Evolutionary conservation across 2,329 filamentous ascomycete genomes (phyloP), one percentile per base, ranked within the genome.

Genomic region (Hypoxylon sp.): DNA sequence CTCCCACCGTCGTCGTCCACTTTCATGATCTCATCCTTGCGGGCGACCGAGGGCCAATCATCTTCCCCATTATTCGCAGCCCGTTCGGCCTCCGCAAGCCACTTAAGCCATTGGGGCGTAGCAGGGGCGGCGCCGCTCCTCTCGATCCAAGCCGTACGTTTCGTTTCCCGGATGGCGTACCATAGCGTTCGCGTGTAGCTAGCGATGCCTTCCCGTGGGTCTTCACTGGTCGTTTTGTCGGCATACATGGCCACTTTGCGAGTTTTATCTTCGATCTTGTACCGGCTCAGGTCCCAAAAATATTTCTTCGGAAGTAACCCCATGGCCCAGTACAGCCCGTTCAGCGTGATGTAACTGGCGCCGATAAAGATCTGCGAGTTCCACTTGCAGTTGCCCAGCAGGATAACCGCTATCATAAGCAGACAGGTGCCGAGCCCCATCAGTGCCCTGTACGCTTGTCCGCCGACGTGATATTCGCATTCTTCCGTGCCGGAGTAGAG

Each of bases 381-480:
- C 80, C 86, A 88, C n/a, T 81, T 81, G 73, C 85, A 87, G 71
- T 89, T 89, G 1, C 86, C 87, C 32, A 90, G 75, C 13, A 88
- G 75, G 11, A 89, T 84, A 10, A 89, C 85, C 1, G 83, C 81
- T 3, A 85, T 71, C 87, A 89, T 89, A 46, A 89, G 80, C 24
- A 89, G 67, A 7, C 86, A 80, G 7, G 87, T 89, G 32, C 84
- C 86, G 1, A 84, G 43, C 0, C 82, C 86, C 76, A 89, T 87
- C 6, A 88, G 79, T 0, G 79, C 72, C 19, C 83, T 81, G 71
- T 88, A 87, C 1, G 70, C 68, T n/a, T 71, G 76, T 26, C 75
- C 78, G 3, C 75, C 74, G 43, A 88, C 81, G 22, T 80, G 77
- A 68, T 89, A 89, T 26, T 82, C 71, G 73, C 87, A 89, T 69